Percentiles rank a stretch among this genome's conserved stretches.
Evolutionary conservation across 345 rosid species (phyloP).

Genomic region (Punica granatum): DNA sequence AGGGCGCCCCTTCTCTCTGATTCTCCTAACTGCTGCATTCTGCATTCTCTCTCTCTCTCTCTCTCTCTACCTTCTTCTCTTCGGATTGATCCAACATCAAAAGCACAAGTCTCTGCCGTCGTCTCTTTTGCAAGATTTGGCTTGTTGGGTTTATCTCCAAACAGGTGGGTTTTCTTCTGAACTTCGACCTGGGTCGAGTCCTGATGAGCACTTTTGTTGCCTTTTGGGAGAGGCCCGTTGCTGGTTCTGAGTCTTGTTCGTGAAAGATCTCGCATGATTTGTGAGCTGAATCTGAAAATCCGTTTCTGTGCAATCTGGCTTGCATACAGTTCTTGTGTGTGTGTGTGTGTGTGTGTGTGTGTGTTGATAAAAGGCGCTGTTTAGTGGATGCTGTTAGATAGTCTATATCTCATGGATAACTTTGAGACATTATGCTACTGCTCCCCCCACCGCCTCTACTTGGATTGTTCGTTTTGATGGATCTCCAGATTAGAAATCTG

Average conservation of each 20-base stretch:
- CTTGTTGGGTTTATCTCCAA: constrained; percentile 53
- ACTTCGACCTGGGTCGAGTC: constrained; percentile 31
- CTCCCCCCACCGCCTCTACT: neutral
- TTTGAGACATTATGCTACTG: neutral
- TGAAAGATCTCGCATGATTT: constrained; percentile 46
- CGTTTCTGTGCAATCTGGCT: constrained; percentile 11
- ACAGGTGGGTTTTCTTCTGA: constrained; percentile 51
- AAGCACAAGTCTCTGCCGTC: no score
- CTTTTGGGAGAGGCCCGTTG: constrained; percentile 38
- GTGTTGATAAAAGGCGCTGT: constrained; percentile 35
- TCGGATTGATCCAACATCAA: no score
- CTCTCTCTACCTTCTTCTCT: no score
- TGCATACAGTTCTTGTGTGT: no score
- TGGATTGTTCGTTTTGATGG: neutral
- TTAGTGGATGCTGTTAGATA: constrained; percentile 8
- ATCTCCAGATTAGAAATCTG: constrained; percentile 12
- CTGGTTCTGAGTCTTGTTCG: constrained; percentile 32
- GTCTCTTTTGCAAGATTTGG: constrained; percentile 53
- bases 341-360: constrained; percentile 22
- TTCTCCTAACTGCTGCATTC: no score
- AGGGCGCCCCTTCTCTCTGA: no score
- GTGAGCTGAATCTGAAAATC: constrained; percentile 33
- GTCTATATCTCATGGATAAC: neutral
- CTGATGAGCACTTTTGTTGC: constrained; percentile 20
- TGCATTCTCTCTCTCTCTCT: no score